Evolutionary conservation across 768 basidiomycete genomes (phyloP), one percentile per base, ranked within the genome.

Genomic region (Boletus sensibilis): DNA sequence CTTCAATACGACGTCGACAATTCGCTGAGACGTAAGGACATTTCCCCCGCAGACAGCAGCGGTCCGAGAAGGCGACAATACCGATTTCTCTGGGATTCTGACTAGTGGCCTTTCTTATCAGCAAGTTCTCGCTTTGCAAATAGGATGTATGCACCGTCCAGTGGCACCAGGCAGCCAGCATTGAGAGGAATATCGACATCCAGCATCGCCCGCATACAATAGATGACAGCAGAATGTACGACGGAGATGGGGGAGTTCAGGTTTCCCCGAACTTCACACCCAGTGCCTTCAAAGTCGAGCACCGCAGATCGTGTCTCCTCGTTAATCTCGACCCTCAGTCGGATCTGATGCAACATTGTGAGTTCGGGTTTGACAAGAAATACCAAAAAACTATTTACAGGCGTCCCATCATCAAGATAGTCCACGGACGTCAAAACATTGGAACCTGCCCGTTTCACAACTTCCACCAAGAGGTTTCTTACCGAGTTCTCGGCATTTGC

Each of bases 21-120:
- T 91, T n/a, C 95, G 80, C 67, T 96, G 94, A 6, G 87, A 90
- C 4, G 93, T 94, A 43, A 92, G 75, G 2, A 95, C 93, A 67
- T 97, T 98, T 12, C 94, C 94, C 31, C 90, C 94, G 60, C 93
- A 95, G 6, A 96, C 93, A 0, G 94, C 95, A 11, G 90, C 92
- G 0, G 90, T 94, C 42, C 83, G 82, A 13, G 89, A 90, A 0
- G 94, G 95, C 6, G 85, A 81, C 29, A 98, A 76, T 13, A 97
- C 70, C 1, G 88, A 90, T 53, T 84, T 86, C n/a, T 78, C 70
- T 0, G 95, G 94, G 37, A 96, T 88, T 59, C 79, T 84, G 60
- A 98, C 90, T 87, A 59, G 42, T 37, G 37, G 25, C 31, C 50
- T 51, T 40, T 47, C 29, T 3, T 14, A n/a, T 54, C 41, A 59